Evolutionary conservation across 441 rosid genomes (phyloP), one percentile per base, ranked within the genome.

Genomic region (Metrosideros polymorpha): DNA sequence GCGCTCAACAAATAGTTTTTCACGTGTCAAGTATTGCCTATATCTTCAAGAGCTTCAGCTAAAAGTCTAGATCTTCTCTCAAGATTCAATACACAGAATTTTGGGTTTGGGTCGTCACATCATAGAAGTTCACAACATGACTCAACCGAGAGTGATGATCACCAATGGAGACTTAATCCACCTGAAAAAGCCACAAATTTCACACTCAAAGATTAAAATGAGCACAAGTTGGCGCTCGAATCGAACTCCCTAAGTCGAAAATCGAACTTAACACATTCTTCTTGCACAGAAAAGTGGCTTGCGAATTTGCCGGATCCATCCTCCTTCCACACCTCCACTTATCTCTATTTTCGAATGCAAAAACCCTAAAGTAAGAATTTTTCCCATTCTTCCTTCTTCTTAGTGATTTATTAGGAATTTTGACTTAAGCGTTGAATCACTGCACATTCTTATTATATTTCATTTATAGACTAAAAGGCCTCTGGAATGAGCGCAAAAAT

Each of bases 1-100:
- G 27, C 0, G 1, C 0, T 0, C 7, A 63, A 2, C 0, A 18
- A 63, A 63, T 18, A 7, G 25, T 18, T 5, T 3, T 9, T 32
- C 25, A 32, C 2, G 0, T 17, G 1, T 18, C 4, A 63, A 18
- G 3, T 61, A 32, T 2, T 32, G 75, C 22, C n/a, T 30, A 29
- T 30, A 30, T 30, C 39, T 61, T 6, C 0, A 61, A 61, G 13
- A 66, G 77, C 27, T 66, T 18, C 18, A 63, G 6, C 5, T 2
- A 18, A 32, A 32, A 63, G 76, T 32, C 13, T 63, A 32, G 43
- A 4, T 32, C 25, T 63, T 32, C 43, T 9, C 25, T 0, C 2
- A 10, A 18, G 76, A 18, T 63, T 32, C 76, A 63, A 32, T 9
- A 9, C 4, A 17, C 7, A 3, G 5, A 4, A 9, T 63, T 12